Evolutionary conservation across 2,329 filamentous ascomycete species (phyloP).

Genomic region (Xylaria sp.): DNA sequence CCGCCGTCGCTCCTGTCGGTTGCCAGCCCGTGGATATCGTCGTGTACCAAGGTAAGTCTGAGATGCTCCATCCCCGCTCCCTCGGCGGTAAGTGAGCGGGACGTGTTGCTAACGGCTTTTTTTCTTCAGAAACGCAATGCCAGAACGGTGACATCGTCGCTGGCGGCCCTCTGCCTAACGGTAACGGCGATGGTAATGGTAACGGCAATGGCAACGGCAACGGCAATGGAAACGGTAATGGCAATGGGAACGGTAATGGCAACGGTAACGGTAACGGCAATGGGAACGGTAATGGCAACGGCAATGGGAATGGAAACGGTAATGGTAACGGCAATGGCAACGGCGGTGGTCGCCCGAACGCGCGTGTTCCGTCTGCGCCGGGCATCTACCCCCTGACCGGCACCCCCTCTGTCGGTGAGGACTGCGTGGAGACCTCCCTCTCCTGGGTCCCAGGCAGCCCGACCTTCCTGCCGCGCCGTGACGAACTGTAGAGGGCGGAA

Average conservation of each 20-base stretch:
- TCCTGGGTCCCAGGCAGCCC: constrained; percentile 22
- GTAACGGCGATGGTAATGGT: background rate
- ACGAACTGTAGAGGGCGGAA: constrained; percentile 24
- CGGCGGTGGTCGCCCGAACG: background rate
- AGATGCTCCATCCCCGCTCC: background rate
- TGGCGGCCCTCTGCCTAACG: background rate
- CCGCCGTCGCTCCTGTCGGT: constrained; percentile 13
- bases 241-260: background rate
- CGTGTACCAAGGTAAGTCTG: constrained; percentile 3
- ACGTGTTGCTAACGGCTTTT: background rate
- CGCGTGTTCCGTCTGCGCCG: constrained; percentile 5
- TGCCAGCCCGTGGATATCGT: constrained; percentile 26
- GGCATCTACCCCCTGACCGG: constrained; percentile 14
- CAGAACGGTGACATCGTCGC: background rate
- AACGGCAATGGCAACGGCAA: background rate
- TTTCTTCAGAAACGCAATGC: background rate
- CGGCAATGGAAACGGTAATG: background rate
- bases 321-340: background rate
- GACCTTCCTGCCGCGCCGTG: constrained; percentile 23
- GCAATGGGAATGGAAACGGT: too few species aligned
- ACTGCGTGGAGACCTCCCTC: constrained; percentile 18
- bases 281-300: background rate
- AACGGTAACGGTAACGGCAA: background rate
- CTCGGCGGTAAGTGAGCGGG: too few species aligned
- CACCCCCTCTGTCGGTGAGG: constrained; percentile 18